Percentiles rank a stretch among this genome's conserved stretches.
phyloP scores from a whole-genome alignment of 306 rosid species.

The Begonia peltatifolia region DNA sequence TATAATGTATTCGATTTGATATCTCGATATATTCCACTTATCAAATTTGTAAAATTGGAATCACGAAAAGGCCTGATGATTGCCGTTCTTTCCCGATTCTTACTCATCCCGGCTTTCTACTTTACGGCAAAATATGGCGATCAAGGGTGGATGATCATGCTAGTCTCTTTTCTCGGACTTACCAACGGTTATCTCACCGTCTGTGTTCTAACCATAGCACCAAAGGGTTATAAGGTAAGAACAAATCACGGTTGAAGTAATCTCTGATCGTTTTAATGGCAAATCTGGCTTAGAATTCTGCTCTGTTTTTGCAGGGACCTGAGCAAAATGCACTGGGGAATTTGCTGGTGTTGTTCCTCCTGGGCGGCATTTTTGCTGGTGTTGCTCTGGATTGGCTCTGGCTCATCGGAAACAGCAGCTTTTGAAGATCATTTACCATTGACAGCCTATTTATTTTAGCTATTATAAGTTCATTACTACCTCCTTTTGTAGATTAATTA shows the following conservation, averaged over 20 bases:
- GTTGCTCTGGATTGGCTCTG: constrained; percentile 75
- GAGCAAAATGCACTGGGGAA: constrained; percentile 91
- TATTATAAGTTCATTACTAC: too few species aligned
- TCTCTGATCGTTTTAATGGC: not conserved
- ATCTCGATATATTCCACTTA: constrained; percentile 53
- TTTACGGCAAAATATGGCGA: constrained; percentile 73
- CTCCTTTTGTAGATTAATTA: too few species aligned
- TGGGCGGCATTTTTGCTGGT: constrained; percentile 51
- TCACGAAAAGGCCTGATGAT: constrained; percentile 47
- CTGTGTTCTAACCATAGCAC: constrained; percentile 62
- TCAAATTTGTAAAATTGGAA: constrained; percentile 43
- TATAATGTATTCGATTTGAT: constrained; percentile 48
- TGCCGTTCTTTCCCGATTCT: constrained; percentile 29
- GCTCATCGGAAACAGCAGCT: constrained; percentile 47
- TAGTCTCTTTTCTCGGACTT: constrained; percentile 49
- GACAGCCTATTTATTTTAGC: too few species aligned
- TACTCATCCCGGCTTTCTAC: constrained; percentile 66
- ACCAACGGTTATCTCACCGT: constrained; percentile 77
- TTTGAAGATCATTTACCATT: constrained; percentile 3
- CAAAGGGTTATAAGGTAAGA: constrained; percentile 62
- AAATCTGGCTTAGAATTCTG: constrained; percentile 1
- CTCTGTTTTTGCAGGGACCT: constrained; percentile 44
- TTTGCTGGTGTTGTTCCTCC: constrained; percentile 46
- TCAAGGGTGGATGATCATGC: constrained; percentile 78
- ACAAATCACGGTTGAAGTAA: not conserved